Percentiles rank a stretch among this genome's conserved stretches.
These are phyloP conservation scores for Apiospora saccharicola DNA, from an alignment of 2,329 filamentous ascomycete genomes.

Conservation along the genomic window DNA sequence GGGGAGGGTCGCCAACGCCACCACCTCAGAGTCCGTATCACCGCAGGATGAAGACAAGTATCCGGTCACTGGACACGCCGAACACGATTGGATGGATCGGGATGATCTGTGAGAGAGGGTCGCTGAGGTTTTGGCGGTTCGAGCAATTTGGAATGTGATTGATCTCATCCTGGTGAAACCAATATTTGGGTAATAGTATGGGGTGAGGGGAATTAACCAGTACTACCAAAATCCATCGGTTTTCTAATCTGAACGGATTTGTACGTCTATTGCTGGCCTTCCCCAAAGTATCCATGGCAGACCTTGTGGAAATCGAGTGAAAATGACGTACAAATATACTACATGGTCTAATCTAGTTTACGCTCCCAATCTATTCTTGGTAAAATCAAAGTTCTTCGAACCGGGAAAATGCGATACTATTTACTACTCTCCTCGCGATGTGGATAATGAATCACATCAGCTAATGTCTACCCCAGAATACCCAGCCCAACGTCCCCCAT, in stretches of 20 bases:
- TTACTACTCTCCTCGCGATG: not conserved
- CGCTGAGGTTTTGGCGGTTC: not conserved
- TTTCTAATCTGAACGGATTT: not conserved
- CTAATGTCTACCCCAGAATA: constrained; percentile 2
- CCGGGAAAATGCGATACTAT: constrained; percentile 4
- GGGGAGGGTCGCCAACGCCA: not conserved
- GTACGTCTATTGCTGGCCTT: too few relatives aligned
- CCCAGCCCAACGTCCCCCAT: not conserved
- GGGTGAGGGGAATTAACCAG: too few relatives aligned
- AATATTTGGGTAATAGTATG: too few relatives aligned
- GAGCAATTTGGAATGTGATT: not conserved
- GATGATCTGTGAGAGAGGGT: not conserved
- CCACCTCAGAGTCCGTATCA: not conserved
- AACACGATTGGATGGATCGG: not conserved
- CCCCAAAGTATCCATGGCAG: too few relatives aligned
- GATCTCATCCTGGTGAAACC: too few relatives aligned
- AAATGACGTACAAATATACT: not conserved
- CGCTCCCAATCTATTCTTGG: not conserved
- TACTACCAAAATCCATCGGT: too few relatives aligned
- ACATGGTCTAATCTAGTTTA: constrained; percentile 1
- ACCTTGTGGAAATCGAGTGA: too few relatives aligned
- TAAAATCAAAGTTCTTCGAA: not conserved
- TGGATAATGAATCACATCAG: not conserved
- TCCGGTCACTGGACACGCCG: not conserved
- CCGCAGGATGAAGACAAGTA: not conserved